Base-by-base conservation (phyloP, 1,284 basidiomycete genomes). In the Pholiota adiposa region DNA sequence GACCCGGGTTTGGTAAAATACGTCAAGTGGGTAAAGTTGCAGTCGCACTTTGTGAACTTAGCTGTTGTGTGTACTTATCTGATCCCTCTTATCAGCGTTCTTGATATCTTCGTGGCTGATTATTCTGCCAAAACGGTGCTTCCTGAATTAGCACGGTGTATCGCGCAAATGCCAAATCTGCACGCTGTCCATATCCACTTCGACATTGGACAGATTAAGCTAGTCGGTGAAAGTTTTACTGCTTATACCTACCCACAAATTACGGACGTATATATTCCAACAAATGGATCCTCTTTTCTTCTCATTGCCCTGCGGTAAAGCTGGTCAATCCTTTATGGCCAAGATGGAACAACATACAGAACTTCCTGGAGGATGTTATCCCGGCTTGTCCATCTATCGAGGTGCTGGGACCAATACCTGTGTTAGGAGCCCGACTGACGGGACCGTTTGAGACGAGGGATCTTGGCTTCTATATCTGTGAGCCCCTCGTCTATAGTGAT, bases 151-250 rank as follows among this genome's bases (percentile, higher is more conserved):
- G 66, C 51, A 8, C 62, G 64, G 6, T 66, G 66, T 56, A 58
- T 70, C 1, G 51, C 57, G 2, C 59, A 66, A 18, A 63, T 71
- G 29, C 56, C 60, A n/a, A 64, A 70, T 43, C 59, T 73, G 9
- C 61, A 71, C 50, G 61, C 69, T 43, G 41, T 72, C 33, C 65
- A 71, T 61, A n/a, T 60, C 11, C 16, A 21, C 9, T 40, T 51
- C 23, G 11, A 9, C 19, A 12, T 56, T 2, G 21, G 48, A 4
- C 7, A 16, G 14, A 2, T 9, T 0, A 25, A 48, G 25, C 25
- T 25, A 9, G 18, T 29, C 27, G 5, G 1, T 2, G 16, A 29
- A 2, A 48, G 4, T 14, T 29, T 48, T 27, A 7, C 25, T 16
- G 14, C 5, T 11, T 48, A 48, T 12, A 48, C 23, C 5, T 48